These are phyloP conservation scores for Colletotrichum orchidophilum DNA, from an alignment of 2,329 filamentous ascomycete genomes.

Conservation along the genomic window DNA sequence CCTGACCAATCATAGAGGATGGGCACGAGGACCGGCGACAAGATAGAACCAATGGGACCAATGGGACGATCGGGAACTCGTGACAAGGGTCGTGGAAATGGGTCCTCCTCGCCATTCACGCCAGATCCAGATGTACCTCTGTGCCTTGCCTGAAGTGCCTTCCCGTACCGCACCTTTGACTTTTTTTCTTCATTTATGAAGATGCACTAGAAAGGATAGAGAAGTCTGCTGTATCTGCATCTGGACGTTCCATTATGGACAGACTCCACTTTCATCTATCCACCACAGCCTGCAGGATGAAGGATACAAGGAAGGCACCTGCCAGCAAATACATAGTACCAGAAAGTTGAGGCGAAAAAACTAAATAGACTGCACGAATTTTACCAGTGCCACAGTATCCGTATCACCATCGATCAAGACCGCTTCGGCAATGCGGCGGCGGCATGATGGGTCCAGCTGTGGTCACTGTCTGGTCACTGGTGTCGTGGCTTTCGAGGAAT, in stretches of 20 bases:
- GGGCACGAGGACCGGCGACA: neutral
- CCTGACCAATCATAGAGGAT: slow-evolving; percentile 2
- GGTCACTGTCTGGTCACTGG: too few relatives aligned
- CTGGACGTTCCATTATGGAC: neutral
- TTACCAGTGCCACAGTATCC: neutral
- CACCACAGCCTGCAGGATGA: neutral
- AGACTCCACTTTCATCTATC: neutral
- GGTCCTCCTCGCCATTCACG: neutral
- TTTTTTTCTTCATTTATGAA: neutral
- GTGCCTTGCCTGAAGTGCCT: neutral
- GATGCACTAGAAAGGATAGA: neutral
- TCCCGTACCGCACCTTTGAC: neutral
- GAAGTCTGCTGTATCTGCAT: neutral
- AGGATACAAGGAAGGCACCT: neutral
- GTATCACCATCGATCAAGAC: neutral
- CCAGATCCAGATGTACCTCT: neutral
- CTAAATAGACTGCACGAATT: neutral
- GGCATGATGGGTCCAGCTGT: neutral
- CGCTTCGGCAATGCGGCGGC: slow-evolving; percentile 1
- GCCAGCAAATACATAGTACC: neutral
- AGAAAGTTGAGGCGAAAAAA: neutral
- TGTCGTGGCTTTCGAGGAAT: too few relatives aligned
- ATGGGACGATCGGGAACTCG: slow-evolving; percentile 12
- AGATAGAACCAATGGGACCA: slow-evolving; percentile 14
- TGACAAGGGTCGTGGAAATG: slow-evolving; percentile 8